A percentile compares a stretch with the other conserved stretches of the same genome.
Conservation (phyloP, 2,329 filamentous ascomycete genomes). For the Penicillium glabrum region DNA sequence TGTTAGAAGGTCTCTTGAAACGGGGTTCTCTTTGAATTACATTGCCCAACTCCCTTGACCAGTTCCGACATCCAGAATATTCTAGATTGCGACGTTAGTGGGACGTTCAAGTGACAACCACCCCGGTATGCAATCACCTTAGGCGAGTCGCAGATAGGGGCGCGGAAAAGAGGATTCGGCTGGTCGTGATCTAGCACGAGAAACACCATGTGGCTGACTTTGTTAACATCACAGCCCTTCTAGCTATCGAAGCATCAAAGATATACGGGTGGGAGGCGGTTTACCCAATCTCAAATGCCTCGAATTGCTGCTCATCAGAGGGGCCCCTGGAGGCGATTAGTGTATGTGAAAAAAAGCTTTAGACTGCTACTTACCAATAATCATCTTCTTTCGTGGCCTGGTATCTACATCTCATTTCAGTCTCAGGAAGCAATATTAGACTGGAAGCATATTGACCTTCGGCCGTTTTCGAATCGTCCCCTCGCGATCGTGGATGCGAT, state of each 20-base stretch:
- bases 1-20: not conserved
- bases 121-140: slow-evolving; percentile 5
- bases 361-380: slow-evolving; percentile 6
- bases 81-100: not conserved
- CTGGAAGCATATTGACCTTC: slow-evolving; percentile 3
- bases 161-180: slow-evolving; percentile 15
- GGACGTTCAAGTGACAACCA: not conserved
- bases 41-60: slow-evolving; percentile 19
- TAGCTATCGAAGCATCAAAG: too few species aligned
- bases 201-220: slow-evolving; percentile 14
- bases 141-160: slow-evolving; percentile 13
- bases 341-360: too few species aligned
- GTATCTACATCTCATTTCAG: slow-evolving; percentile 6
- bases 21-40: not conserved
- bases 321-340: slow-evolving; percentile 3
- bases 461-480: slow-evolving; percentile 16
- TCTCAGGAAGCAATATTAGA: slow-evolving; percentile 12
- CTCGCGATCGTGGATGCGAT: slow-evolving; percentile 12
- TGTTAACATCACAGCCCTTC: too few species aligned
- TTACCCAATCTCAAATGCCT: slow-evolving; percentile 20
- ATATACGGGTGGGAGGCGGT: not conserved
- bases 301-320: slow-evolving; percentile 20
- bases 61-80: slow-evolving; percentile 19
- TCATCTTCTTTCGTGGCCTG: slow-evolving; percentile 18
- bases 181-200: slow-evolving; percentile 15